Conservation (phyloP, 805 yeast species). For the Priceomyces castillae region DNA sequence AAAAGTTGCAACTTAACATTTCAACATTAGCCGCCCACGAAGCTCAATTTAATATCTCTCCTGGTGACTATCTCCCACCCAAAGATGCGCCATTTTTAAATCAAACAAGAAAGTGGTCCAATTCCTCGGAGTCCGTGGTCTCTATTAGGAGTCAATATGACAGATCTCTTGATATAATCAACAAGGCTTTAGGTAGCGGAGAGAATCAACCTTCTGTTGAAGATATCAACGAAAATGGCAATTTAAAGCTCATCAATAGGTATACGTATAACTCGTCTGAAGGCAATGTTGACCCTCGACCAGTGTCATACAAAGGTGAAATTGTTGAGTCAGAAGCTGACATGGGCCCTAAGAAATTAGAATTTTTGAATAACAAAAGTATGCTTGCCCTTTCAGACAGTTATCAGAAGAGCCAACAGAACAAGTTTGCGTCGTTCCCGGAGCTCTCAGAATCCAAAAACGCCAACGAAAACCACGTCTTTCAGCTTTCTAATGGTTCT, state of each 20-base stretch:
- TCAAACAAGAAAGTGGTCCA: conserved; percentile 7
- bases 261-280: conserved; percentile 3
- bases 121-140: conserved; percentile 9
- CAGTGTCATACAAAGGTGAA: conserved; percentile 21
- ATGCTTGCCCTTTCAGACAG: conserved; percentile 4
- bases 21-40: background rate
- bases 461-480: conserved; percentile 8
- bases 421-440: conserved; percentile 15
- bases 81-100: background rate
- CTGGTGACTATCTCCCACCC: background rate
- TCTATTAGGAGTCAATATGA: conserved; percentile 15
- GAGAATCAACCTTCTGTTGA: background rate
- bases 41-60: background rate
- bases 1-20: background rate
- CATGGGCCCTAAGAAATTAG: background rate
- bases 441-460: conserved; percentile 11
- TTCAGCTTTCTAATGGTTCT: conserved; percentile 29
- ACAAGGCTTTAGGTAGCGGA: conserved; percentile 10
- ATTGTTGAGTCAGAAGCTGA: conserved; percentile 10
- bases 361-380: background rate
- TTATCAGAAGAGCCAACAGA: conserved; percentile 6
- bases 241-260: conserved; percentile 12
- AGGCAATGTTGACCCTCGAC: conserved; percentile 14
- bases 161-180: conserved; percentile 12
- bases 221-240: background rate